These are phyloP conservation scores for Stevia rebaudiana DNA, from an alignment of 140 eudicot genomes.

Conservation along the genomic window DNA sequence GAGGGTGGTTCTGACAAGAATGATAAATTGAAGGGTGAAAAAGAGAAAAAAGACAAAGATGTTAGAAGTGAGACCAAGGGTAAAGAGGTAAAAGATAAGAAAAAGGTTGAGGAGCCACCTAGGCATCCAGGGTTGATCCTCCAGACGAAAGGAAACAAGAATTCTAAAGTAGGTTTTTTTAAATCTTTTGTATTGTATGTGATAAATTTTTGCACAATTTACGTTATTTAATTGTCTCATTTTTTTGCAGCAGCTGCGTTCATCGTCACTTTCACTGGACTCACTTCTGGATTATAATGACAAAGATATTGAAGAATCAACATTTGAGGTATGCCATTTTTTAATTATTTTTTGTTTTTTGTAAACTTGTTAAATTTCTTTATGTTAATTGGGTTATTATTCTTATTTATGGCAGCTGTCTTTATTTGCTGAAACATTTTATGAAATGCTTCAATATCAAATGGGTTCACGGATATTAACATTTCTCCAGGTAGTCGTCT, in stretches of 20 bases:
- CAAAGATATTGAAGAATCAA: constrained; percentile 81
- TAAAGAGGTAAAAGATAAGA: constrained; percentile 61
- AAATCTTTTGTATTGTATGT: not conserved
- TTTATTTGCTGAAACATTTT: constrained; percentile 77
- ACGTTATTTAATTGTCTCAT: constrained; percentile 3
- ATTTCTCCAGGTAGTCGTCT: constrained; percentile 67
- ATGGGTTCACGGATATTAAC: constrained; percentile 78
- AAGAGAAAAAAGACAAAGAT: constrained; percentile 50
- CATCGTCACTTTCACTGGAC: constrained; percentile 85
- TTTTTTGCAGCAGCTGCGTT: constrained; percentile 51
- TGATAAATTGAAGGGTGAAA: constrained; percentile 42
- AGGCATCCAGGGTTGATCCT: constrained; percentile 82
- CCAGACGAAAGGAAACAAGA: constrained; percentile 66
- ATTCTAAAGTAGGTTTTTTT: constrained; percentile 50
- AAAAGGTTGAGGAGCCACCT: constrained; percentile 69
- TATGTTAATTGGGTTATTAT: not conserved
- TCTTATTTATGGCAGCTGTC: constrained; percentile 54
- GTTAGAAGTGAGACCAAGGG: constrained; percentile 43
- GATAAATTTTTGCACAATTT: not conserved
- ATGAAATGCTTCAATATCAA: constrained; percentile 91
- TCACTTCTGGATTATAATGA: constrained; percentile 82
- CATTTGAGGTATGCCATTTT: constrained; percentile 62
- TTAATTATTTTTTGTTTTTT: not conserved
- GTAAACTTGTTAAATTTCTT: not conserved
- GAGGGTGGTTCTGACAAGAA: constrained; percentile 33